These are phyloP conservation scores for Fusarium subtropicale DNA, from an alignment of 2,329 filamentous ascomycete species.

Conservation along the genomic window DNA sequence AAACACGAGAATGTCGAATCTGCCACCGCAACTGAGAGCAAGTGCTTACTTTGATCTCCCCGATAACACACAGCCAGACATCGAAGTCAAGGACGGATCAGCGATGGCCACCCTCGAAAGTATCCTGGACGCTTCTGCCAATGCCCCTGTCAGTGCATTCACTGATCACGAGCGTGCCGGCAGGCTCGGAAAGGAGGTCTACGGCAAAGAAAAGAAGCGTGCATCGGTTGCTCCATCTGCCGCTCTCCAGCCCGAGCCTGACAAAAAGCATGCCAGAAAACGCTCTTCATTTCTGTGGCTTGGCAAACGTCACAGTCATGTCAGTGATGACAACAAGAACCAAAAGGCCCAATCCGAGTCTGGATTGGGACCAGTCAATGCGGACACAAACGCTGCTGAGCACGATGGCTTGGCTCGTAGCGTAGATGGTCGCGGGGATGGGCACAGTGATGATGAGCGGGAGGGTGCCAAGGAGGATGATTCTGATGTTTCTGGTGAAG, in stretches of 20 bases:
- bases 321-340: conserved; percentile 47
- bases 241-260: conserved; percentile 40
- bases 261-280: conserved; percentile 56
- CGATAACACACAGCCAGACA: conserved; percentile 58
- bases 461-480: conserved; percentile 58
- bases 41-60: conserved; percentile 88
- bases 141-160: conserved; percentile 89
- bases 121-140: conserved; percentile 89
- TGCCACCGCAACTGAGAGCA: conserved; percentile 90
- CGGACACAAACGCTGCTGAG: conserved; percentile 43
- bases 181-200: conserved; percentile 78
- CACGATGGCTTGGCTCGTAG: conserved; percentile 41
- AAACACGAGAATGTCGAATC: conserved; percentile 53
- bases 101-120: conserved; percentile 90
- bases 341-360: conserved; percentile 30
- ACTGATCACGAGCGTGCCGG: conserved; percentile 89
- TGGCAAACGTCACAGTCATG: conserved; percentile 54
- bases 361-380: conserved; percentile 45
- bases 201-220: conserved; percentile 70
- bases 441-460: conserved; percentile 46
- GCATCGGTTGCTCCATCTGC: conserved; percentile 51
- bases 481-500: conserved; percentile 58
- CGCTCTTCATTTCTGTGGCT: conserved; percentile 63
- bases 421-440: conserved; percentile 47
- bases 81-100: conserved; percentile 78